A percentile compares a stretch with the other conserved stretches of the same genome.
Conservation (phyloP, 2,329 filamentous ascomycete species). For the Allantophomopsis lycopodina region DNA sequence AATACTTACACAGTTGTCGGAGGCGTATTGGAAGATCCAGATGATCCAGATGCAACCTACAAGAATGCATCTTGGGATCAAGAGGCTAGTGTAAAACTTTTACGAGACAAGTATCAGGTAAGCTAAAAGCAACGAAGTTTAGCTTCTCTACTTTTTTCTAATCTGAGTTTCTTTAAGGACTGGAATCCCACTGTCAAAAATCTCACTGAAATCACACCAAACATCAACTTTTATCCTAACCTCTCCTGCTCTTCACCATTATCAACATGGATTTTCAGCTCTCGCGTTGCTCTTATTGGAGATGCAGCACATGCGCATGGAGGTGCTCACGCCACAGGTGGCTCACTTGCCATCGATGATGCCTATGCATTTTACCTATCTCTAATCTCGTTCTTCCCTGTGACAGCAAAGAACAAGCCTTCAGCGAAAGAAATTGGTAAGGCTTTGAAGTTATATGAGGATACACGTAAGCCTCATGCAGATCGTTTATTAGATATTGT, state of each 20-base stretch:
- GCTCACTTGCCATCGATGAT: constrained; percentile 24
- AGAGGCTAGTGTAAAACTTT: constrained; percentile 12
- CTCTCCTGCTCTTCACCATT: constrained; percentile 15
- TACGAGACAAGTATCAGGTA: constrained; percentile 16
- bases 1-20: constrained; percentile 20
- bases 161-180: constrained; percentile 7
- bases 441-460: constrained; percentile 20
- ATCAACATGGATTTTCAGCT: constrained; percentile 16
- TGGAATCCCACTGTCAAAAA: constrained; percentile 21
- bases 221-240: constrained; percentile 21
- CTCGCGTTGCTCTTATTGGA: constrained; percentile 19
- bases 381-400: constrained; percentile 6
- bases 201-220: constrained; percentile 18
- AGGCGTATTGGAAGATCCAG: constrained; percentile 12
- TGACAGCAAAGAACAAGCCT: constrained; percentile 5
- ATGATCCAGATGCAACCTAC: constrained; percentile 9
- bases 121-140: neutral
- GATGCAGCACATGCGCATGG: constrained; percentile 25
- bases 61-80: constrained; percentile 15
- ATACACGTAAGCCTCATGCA: constrained; percentile 19
- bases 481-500: constrained; percentile 13
- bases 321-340: constrained; percentile 23
- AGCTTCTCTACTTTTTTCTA: neutral
- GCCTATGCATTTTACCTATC: constrained; percentile 19
- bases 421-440: constrained; percentile 5